Evolutionary conservation across 352 stramenopile genomes (phyloP), one percentile per base, ranked within the genome.

Genomic region (Globisporangium nagaii): DNA sequence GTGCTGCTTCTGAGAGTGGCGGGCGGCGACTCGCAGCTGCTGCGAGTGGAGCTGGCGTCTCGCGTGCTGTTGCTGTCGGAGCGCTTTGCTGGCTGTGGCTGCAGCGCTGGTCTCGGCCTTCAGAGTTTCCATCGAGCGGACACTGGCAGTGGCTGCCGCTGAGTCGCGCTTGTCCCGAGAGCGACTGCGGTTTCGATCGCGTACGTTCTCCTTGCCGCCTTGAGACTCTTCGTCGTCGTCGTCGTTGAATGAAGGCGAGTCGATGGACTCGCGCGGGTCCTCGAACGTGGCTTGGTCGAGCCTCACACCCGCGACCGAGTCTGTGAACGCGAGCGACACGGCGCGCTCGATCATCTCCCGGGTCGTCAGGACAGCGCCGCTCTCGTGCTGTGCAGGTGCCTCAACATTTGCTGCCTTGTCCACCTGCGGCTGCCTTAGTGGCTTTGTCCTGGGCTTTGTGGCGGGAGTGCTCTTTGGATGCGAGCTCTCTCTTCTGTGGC

Each of bases 291-390:
- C 27, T 24, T 49, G 41, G 39, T 62, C 55, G 7, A 60, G 24
- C n/a, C 40, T 22, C 22, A 37, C 12, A 37, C n/a, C n/a, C n/a
- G 31, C 36, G 30, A 41, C 24, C 1, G 54, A 34, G 6, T 60
- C 49, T 1, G 37, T 61, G 44, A 85, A 72, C 20, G 70, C 75
- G n/a, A 66, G 68, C 25, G 69, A 72, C 25, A 88, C 68, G 15
- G 78, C 78, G 20, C 78, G 71, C 40, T 86, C 75, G 25, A 88
- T 68, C 44, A 88, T 70, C 30, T 71, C 71, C 34, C 75, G 62
- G 13, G 75, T 82, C 15, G 25, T 42, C 13, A 28, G 25, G 17
- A 58, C 27, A n/a, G 7, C 9, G 24, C 32, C 34, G n/a, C 15
- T 34, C 32, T 48, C 50, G 39, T 48, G 13, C n/a, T n/a, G n/a